phyloP scores from a whole-genome alignment of 2,329 filamentous ascomycete species.

The Colletotrichum filicis region DNA sequence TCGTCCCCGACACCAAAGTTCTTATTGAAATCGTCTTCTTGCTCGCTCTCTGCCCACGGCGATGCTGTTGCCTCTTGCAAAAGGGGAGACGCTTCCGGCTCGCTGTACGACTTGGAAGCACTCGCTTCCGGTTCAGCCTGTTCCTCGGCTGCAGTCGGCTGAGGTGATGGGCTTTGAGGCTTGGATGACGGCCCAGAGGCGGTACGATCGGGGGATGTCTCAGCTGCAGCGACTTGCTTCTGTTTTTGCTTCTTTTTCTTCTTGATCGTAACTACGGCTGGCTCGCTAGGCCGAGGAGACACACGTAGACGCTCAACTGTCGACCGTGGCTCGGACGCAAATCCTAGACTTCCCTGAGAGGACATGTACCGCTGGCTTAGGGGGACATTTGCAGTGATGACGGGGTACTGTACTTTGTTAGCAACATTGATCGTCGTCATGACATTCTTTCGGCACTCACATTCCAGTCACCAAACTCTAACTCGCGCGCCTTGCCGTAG shows the following conservation, averaged over 20 bases:
- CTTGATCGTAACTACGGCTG: slow-evolving; percentile 27
- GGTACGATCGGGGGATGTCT: slow-evolving; percentile 11
- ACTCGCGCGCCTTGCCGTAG: slow-evolving; percentile 75
- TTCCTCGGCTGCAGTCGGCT: neutral
- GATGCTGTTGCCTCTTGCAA: slow-evolving; percentile 26
- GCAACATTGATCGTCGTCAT: slow-evolving; percentile 7
- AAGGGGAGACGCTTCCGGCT: slow-evolving; percentile 11
- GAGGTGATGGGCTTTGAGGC: slow-evolving; percentile 16
- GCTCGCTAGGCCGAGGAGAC: slow-evolving; percentile 20
- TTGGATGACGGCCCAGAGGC: slow-evolving; percentile 17
- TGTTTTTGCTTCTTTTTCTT: slow-evolving; percentile 32
- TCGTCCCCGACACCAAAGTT: slow-evolving; percentile 44
- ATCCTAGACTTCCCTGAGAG: slow-evolving; percentile 26
- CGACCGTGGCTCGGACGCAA: slow-evolving; percentile 22
- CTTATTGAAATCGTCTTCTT: slow-evolving; percentile 23
- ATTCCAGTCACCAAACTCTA: slow-evolving; percentile 94
- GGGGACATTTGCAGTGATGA: slow-evolving; percentile 84
- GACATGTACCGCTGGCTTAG: slow-evolving; percentile 72
- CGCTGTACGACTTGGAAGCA: neutral
- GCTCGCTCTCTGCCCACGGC: slow-evolving; percentile 33
- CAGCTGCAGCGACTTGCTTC: slow-evolving; percentile 22
- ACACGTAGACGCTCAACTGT: slow-evolving; percentile 23
- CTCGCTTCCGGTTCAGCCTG: neutral
- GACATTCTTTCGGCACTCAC: slow-evolving; percentile 62
- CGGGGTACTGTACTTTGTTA: slow-evolving; percentile 77